A percentile compares a stretch with the other conserved stretches of the same genome.
These are phyloP conservation scores for Rhodamnia argentea DNA, from an alignment of 345 rosid species.

Conservation along the genomic window DNA sequence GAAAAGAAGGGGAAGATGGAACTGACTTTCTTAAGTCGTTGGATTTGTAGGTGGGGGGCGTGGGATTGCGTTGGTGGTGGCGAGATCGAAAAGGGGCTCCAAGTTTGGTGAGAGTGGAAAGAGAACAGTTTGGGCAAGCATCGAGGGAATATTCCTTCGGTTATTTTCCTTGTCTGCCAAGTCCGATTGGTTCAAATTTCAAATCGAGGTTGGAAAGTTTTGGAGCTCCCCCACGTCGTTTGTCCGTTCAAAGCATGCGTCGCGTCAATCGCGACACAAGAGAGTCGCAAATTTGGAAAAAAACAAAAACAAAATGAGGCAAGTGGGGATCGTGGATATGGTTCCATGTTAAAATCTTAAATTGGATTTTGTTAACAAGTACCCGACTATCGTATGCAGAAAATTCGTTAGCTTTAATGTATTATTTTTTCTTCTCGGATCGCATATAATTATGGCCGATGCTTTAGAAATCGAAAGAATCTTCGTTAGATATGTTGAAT, in stretches of 20 bases:
- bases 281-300: background rate
- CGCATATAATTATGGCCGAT: no score
- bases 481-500: no score
- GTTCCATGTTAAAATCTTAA: background rate
- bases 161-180: background rate
- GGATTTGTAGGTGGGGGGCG: background rate
- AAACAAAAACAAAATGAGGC: no score
- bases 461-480: no score
- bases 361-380: background rate
- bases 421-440: no score
- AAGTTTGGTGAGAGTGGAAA: background rate
- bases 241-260: background rate
- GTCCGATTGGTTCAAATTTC: no score
- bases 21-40: background rate
- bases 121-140: background rate
- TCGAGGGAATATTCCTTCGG: background rate
- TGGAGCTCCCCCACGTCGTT: fast-evolving
- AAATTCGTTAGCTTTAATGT: no score
- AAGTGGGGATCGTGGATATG: background rate
- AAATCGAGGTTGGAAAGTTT: background rate
- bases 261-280: fast-evolving
- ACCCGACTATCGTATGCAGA: background rate
- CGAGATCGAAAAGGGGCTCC: background rate
- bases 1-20: background rate
- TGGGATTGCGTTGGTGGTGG: background rate